A percentile compares a stretch with the other conserved stretches of the same genome.
phyloP scores from a whole-genome alignment of 371 early-diverging fungal species.

The Haplosporangium sp. region DNA sequence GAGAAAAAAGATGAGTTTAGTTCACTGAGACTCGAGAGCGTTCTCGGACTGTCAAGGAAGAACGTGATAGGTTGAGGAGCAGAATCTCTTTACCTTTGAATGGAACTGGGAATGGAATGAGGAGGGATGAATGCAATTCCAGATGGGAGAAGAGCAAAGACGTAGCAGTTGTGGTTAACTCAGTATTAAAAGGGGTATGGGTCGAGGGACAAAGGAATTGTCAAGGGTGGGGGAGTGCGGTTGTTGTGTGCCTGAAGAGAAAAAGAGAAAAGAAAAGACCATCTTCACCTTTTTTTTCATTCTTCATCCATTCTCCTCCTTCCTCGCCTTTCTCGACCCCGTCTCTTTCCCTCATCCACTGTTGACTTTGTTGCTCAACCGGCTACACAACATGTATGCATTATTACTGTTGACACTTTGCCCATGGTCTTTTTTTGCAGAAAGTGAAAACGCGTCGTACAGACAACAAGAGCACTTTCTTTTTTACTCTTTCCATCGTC shows the following conservation, averaged over 20 bases:
- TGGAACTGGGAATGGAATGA: not conserved
- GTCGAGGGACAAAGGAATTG: not conserved
- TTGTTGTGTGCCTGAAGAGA: conserved; percentile 22
- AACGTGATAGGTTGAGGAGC: not conserved
- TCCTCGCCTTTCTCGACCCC: too few relatives aligned
- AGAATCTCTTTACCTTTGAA: not conserved
- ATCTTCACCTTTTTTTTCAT: not conserved
- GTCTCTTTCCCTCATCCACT: too few relatives aligned
- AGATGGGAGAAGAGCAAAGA: not conserved
- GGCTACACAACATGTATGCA: too few relatives aligned
- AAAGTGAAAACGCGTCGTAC: conserved; percentile 18
- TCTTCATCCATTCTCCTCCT: not conserved
- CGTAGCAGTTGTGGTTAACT: not conserved
- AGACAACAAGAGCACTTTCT: conserved; percentile 12
- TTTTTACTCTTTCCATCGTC: not conserved
- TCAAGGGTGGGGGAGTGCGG: conserved; percentile 7
- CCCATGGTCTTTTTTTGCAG: not conserved
- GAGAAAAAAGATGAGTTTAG: not conserved
- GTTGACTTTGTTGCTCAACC: too few relatives aligned
- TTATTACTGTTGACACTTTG: not conserved
- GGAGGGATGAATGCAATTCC: not conserved
- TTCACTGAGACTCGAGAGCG: too few relatives aligned
- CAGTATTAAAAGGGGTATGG: not conserved
- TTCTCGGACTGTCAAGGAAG: too few relatives aligned
- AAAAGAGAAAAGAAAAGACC: conserved; percentile 11